phyloP scores from a whole-genome alignment of 2,329 filamentous ascomycete genomes.

The Fusarium udum region DNA sequence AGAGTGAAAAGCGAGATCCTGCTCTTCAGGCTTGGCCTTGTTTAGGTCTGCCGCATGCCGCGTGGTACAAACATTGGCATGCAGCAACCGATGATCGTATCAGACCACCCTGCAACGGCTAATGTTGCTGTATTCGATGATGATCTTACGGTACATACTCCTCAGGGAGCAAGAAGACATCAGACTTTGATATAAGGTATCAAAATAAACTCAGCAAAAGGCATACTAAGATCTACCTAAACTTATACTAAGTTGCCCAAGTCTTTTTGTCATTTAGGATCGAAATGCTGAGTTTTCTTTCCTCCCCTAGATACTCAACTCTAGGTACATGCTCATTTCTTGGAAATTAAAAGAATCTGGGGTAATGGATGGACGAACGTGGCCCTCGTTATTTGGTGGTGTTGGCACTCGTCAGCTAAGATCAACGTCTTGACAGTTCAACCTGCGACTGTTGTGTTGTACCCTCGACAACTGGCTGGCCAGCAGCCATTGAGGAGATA shows the following conservation, averaged over 20 bases:
- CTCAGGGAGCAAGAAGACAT: too few relatives aligned
- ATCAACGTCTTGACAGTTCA: background rate
- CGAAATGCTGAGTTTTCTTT: too few relatives aligned
- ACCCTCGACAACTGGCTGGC: background rate
- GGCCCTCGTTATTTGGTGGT: conserved; percentile 1
- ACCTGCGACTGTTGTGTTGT: background rate
- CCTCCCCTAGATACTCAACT: background rate
- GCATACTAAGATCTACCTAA: too few relatives aligned
- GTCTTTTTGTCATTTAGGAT: too few relatives aligned
- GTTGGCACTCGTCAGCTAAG: background rate
- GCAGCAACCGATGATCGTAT: conserved; percentile 8
- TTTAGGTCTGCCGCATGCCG: background rate
- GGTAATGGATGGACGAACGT: background rate
- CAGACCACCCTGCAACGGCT: conserved; percentile 24
- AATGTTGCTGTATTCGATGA: background rate
- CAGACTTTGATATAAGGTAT: too few relatives aligned
- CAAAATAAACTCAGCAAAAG: too few relatives aligned
- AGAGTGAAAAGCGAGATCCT: background rate
- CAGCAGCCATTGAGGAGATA: background rate
- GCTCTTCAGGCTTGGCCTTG: conserved; percentile 6
- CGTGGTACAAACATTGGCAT: conserved; percentile 10
- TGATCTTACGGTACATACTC: background rate
- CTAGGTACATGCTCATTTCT: background rate
- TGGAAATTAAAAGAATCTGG: conserved; percentile 11
- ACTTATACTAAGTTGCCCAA: too few relatives aligned